Base-by-base conservation (phyloP, 2,329 filamentous ascomycete species). In the Verticillium albo-atrum region DNA sequence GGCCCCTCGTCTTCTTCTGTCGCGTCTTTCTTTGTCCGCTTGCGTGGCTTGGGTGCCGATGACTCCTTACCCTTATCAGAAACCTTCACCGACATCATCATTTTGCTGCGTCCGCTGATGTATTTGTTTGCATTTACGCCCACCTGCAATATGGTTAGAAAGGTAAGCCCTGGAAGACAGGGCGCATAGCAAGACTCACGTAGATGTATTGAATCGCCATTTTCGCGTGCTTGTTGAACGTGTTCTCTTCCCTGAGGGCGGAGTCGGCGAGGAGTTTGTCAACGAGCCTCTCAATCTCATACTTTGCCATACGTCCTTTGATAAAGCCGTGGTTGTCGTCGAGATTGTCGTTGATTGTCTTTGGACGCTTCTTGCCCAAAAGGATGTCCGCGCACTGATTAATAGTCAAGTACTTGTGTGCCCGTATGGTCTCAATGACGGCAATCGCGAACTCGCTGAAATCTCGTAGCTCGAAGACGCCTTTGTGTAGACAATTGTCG, bases 371-470 rank as follows among this genome's bases (percentile, higher is more conserved):
- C 60, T 82, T 86, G 6, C 93, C 95, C 63, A 89, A 82, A 64
- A 97, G 85, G 35, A 96, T 82, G 68, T 97, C 92, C n/a, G 91
- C 86, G 70, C 91, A 93, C 69, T 96, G 89, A 17, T 87, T 81
- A 59, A 94, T 76, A 6, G 92, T 96, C 56, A 96, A 82, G 35
- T 84, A 74, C 2, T 77, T 69, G 65, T 85, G 77, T 6, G 87
- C 75, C 60, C 82, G 75, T 27, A 96, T 87, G 56, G 96, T 81
- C 28, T 79, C 78, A 55, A 98, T 79, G 3, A 88, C 91, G 58
- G 86, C 83, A 59, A 83, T 75, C 6, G 93, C 94, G 67, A 90
- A 85, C 17, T 87, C 76, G 14, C 91, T 92, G 66, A 94, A 89
- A 74, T 98, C 92, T 60, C 86, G 82, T 56, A 83, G 79, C 66